These are phyloP conservation scores for Leishmania guyanensis DNA, from an alignment of 208 protist species.

Conservation along the genomic window DNA sequence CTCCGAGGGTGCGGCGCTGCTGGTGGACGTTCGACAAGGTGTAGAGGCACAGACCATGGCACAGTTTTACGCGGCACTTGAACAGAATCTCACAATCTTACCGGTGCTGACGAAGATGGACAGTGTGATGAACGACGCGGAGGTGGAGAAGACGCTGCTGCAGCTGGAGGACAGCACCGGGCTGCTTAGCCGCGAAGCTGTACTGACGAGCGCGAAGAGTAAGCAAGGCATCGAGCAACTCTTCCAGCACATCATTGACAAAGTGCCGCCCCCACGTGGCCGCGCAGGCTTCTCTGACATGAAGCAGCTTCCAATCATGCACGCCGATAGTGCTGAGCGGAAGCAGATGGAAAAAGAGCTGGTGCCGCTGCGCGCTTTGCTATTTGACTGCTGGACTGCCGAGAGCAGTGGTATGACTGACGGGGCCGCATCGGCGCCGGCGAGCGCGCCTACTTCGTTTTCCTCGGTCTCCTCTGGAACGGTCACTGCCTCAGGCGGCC, in stretches of 20 bases:
- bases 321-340: conserved; percentile 53
- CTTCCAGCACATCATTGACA: conserved; percentile 90
- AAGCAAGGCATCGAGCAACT: conserved; percentile 89
- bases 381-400: conserved; percentile 96
- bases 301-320: conserved; percentile 69
- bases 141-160: conserved; percentile 67
- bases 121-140: conserved; percentile 63
- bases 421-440: conserved; percentile 10
- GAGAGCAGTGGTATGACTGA: conserved; percentile 89
- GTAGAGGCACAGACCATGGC: conserved; percentile 97
- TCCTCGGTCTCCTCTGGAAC: conserved; percentile 4
- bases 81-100: conserved; percentile 84
- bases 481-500: conserved; percentile 12
- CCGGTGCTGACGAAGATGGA: conserved; percentile 93
- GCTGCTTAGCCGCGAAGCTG: conserved; percentile 79
- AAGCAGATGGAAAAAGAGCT: conserved; percentile 52
- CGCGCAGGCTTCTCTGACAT: conserved; percentile 75
- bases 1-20: conserved; percentile 88
- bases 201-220: conserved; percentile 93
- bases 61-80: conserved; percentile 95
- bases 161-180: conserved; percentile 92
- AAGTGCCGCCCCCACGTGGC: conserved; percentile 80
- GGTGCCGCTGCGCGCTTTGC: conserved; percentile 91
- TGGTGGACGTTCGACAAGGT: conserved; percentile 94
- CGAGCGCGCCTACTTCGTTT: conserved; percentile 1